Evolutionary conservation across 2,329 filamentous ascomycete genomes (phyloP), one percentile per base, ranked within the genome.

Genomic region (Microdochium paspali): DNA sequence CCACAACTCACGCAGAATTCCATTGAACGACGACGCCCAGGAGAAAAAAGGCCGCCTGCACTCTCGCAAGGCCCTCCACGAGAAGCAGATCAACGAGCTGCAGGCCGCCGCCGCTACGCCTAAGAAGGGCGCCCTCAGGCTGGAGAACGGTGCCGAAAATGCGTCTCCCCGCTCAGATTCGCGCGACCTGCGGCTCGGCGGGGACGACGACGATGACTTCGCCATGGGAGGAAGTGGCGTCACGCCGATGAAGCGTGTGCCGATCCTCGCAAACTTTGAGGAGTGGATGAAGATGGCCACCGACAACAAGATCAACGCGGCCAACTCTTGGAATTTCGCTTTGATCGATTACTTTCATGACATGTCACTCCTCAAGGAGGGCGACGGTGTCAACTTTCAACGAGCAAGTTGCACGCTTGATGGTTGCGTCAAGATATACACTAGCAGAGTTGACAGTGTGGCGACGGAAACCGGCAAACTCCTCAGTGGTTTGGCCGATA

Each of bases 281-380:
- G 93, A 98, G 65, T 97, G 91, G 93, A 97, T 98, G 90, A 98
- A 97, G 76, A 95, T 98, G 90, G 93, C 93, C 2, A 97, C 93
- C 15, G 93, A 98, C 71, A 98, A 98, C 71, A 93, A 93, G 68
- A 98, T 98, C 74, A 98, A 97, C 64, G 91, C 93, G 44, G 82
- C 85, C 50, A 98, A 98, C 66, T 96, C 90, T 25, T 98, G 93
- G 93, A 97, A 97, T 66, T 97, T 98, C 69, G 93, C 93, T n/a
- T 79, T 98, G 18, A 98, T 98, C 62, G 93, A 98, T 66, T 98
- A 98, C 68, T 98, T 98, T 61, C 91, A 98, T 66, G 93, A 98
- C 61, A 97, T 98, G 93, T 95, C 90, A 1, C 72, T 98, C 40
- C 74, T 98, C 44, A 95, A 95, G 63, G 93, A 98, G 61, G 93